phyloP scores from a whole-genome alignment of 2,329 filamentous ascomycete genomes.

The Ascosphaera apis region DNA sequence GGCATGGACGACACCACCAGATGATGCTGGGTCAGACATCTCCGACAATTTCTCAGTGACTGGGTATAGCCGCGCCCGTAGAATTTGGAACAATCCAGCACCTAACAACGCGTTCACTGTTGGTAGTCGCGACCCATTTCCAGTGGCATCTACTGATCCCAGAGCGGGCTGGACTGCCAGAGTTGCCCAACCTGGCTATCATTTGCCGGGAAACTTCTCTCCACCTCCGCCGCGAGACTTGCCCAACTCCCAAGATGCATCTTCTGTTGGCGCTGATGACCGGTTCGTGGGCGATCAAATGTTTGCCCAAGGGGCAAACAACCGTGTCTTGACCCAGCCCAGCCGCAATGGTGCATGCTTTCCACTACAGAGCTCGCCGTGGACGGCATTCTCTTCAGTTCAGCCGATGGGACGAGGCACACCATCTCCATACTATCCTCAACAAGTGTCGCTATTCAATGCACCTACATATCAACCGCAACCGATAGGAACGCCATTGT shows the following conservation, averaged over 20 bases:
- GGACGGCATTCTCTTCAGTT: slow-evolving; percentile 12
- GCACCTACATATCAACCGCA: slow-evolving; percentile 28
- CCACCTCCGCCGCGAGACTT: no score
- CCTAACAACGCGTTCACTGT: no score
- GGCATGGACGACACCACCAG: slow-evolving; percentile 18
- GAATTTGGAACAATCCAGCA: slow-evolving; percentile 12
- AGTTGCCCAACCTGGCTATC: no score
- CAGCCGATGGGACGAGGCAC: slow-evolving; percentile 8
- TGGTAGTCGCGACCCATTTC: no score
- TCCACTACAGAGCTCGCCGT: slow-evolving; percentile 12
- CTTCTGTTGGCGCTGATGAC: slow-evolving; percentile 11
- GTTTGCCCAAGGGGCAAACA: slow-evolving; percentile 10
- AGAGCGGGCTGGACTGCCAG: no score
- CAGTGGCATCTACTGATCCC: no score
- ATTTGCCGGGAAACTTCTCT: no score
- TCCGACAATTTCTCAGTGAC: slow-evolving; percentile 20
- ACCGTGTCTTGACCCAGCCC: slow-evolving; percentile 13
- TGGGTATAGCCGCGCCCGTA: slow-evolving; percentile 18
- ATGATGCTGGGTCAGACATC: slow-evolving; percentile 22
- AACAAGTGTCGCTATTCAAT: slow-evolving; percentile 13
- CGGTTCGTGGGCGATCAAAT: slow-evolving; percentile 13
- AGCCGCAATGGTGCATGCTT: slow-evolving; percentile 14
- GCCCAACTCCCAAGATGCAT: no score
- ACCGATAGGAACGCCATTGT: slow-evolving; percentile 41
- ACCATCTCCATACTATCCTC: slow-evolving; percentile 11